A percentile compares a stretch with the other conserved stretches of the same genome.
Evolutionary conservation across 2,329 filamentous ascomycete species (phyloP).

Genomic region (Trichoderma sp.): DNA sequence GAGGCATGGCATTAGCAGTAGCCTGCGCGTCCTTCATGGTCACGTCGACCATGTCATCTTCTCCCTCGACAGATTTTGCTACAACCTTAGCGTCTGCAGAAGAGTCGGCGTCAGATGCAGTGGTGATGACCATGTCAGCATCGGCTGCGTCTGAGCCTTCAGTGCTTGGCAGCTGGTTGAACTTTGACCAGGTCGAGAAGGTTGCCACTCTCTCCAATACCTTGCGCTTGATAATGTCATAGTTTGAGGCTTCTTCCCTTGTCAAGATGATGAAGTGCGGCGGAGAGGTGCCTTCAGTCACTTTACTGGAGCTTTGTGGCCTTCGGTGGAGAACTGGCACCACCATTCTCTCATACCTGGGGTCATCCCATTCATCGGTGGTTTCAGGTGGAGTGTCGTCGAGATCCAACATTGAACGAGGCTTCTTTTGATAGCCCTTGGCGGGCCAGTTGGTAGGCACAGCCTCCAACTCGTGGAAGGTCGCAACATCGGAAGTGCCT

Average conservation of each 20-base stretch:
- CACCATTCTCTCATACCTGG: slow-evolving; percentile 63
- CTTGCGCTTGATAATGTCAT: slow-evolving; percentile 76
- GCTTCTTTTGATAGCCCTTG: slow-evolving; percentile 47
- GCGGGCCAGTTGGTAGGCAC: slow-evolving; percentile 74
- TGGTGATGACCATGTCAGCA: slow-evolving; percentile 67
- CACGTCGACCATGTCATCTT: slow-evolving; percentile 88
- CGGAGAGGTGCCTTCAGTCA: slow-evolving; percentile 36
- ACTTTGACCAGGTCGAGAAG: slow-evolving; percentile 68
- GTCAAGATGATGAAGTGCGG: slow-evolving; percentile 75
- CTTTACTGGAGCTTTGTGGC: slow-evolving; percentile 32
- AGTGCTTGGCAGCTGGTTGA: slow-evolving; percentile 51
- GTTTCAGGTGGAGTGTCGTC: slow-evolving; percentile 36
- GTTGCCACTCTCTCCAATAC: slow-evolving; percentile 72
- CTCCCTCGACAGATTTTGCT: slow-evolving; percentile 77
- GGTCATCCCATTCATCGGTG: slow-evolving; percentile 55
- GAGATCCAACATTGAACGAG: slow-evolving; percentile 51
- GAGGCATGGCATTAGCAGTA: slow-evolving; percentile 22
- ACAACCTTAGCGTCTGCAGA: slow-evolving; percentile 69
- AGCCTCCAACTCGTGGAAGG: slow-evolving; percentile 74
- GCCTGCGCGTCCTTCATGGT: slow-evolving; percentile 68
- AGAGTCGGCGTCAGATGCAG: slow-evolving; percentile 61
- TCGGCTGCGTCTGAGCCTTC: slow-evolving; percentile 56
- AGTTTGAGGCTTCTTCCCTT: slow-evolving; percentile 63
- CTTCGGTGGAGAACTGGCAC: slow-evolving; percentile 68
- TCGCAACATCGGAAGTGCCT: slow-evolving; percentile 59